phyloP scores from a whole-genome alignment of 2,329 filamentous ascomycete genomes.

The Paracorniculantispora psalliotae region DNA sequence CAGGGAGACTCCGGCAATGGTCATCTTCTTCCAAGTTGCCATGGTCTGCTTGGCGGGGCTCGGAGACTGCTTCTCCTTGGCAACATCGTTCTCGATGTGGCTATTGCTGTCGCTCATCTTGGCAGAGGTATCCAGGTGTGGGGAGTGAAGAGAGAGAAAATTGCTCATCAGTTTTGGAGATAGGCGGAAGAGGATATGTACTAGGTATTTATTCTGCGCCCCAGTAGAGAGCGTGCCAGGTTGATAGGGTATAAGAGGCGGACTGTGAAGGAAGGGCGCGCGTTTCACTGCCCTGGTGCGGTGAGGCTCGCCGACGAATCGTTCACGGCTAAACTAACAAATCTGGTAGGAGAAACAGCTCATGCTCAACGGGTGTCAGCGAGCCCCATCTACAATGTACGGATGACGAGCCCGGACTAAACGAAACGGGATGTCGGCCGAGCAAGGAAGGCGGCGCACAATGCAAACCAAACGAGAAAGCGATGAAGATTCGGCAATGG shows the following conservation, averaged over 20 bases:
- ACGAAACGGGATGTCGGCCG: neutral
- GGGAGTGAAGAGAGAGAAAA: neutral
- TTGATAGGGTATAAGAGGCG: neutral
- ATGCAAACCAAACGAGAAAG: neutral
- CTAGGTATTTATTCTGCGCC: neutral
- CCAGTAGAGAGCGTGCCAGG: neutral
- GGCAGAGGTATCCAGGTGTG: neutral
- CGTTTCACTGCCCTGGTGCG: neutral
- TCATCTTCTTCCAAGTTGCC: conserved; percentile 29
- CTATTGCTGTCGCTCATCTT: neutral
- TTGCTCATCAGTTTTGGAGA: too few relatives aligned
- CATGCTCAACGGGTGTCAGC: neutral
- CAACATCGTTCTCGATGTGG: neutral
- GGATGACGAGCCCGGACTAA: neutral
- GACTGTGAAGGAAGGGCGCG: neutral
- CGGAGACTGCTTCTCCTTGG: neutral
- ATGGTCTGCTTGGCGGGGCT: conserved; percentile 12
- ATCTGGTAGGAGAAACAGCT: neutral
- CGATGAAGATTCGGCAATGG: neutral
- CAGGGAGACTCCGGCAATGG: conserved; percentile 22
- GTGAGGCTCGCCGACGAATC: neutral
- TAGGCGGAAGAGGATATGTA: neutral
- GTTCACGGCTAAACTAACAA: neutral
- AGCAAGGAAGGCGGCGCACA: neutral
- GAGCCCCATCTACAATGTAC: neutral